Evolutionary conservation across 306 rosid genomes (phyloP).

Genomic region (Quercus variabilis): DNA sequence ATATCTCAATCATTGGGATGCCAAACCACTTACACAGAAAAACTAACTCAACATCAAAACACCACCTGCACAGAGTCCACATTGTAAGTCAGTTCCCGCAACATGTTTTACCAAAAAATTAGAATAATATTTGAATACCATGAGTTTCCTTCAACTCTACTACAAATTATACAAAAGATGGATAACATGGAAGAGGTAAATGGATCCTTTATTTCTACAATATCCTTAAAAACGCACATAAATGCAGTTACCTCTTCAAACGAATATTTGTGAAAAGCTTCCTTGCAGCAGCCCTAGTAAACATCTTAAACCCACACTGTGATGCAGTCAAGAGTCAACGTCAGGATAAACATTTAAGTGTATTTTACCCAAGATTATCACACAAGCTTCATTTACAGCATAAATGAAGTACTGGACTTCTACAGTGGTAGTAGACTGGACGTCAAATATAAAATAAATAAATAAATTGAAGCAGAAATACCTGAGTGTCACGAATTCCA

Average conservation of each 20-base stretch:
- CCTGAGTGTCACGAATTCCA: conserved; percentile 96
- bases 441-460: not conserved
- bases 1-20: conserved; percentile 76
- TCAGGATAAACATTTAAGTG: conserved; percentile 20
- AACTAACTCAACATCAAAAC: conserved; percentile 91
- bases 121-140: not conserved
- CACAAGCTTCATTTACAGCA: conserved; percentile 7
- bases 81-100: not conserved
- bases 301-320: conserved; percentile 98
- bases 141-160: not conserved
- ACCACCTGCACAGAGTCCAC: conserved; percentile 70
- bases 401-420: not conserved
- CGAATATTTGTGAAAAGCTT: conserved; percentile 83
- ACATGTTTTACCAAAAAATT: too few relatives aligned
- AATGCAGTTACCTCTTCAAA: conserved; percentile 60
- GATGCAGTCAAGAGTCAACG: conserved; percentile 22
- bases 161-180: not conserved
- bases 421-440: conserved; percentile 6
- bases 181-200: not conserved
- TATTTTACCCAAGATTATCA: not conserved
- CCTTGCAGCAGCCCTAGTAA: conserved; percentile 90
- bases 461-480: conserved; percentile 18
- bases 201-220: not conserved
- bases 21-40: conserved; percentile 65
- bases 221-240: not conserved